Evolutionary conservation across 2,329 filamentous ascomycete species (phyloP), one percentile per base, ranked within the genome.

Genomic region (Cladophialophora immunda): DNA sequence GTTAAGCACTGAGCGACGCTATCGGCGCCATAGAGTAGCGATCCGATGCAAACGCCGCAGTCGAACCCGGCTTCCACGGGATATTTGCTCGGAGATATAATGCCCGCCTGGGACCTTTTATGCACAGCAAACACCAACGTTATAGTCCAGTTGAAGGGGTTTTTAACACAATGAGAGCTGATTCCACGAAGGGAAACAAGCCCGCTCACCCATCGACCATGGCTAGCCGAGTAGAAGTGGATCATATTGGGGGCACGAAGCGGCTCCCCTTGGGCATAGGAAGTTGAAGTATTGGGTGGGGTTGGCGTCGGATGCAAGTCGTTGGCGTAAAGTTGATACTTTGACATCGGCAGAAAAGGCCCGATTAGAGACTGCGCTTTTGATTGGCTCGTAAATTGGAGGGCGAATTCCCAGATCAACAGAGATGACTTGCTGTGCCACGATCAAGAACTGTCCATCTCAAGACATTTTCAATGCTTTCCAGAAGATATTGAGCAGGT

Each of bases 391-490:
- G 38, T 41, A 5, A 5, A 11, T n/a, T 5, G 38, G 4, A 41
- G 17, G n/a, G 38, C 78, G 38, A 4, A n/a, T 15, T 41, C 2
- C 38, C 1, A 19, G 15, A 41, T 6, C 38, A 2, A 13, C 34
- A 38, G 38, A n/a, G n/a, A n/a, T n/a, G n/a, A n/a, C n/a, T n/a
- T n/a, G n/a, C n/a, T n/a, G n/a, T n/a, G n/a, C n/a, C n/a, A n/a
- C n/a, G n/a, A n/a, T n/a, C n/a, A n/a, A n/a, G n/a, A n/a, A n/a
- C n/a, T n/a, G n/a, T n/a, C n/a, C n/a, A n/a, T n/a, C n/a, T n/a
- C n/a, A n/a, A n/a, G 38, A 17, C 15, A 41, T 41, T 41, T 41
- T 41, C 36, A 4, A 19, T 5, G 38, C 38, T n/a, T 19, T 41
- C 17, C 15, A 17, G 3, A 19, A 15, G 38, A 41, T 41, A 41